Percentiles rank a stretch among this genome's conserved stretches.
Evolutionary conservation across 2,329 filamentous ascomycete genomes (phyloP).

Genomic region (Aulographum hederae): DNA sequence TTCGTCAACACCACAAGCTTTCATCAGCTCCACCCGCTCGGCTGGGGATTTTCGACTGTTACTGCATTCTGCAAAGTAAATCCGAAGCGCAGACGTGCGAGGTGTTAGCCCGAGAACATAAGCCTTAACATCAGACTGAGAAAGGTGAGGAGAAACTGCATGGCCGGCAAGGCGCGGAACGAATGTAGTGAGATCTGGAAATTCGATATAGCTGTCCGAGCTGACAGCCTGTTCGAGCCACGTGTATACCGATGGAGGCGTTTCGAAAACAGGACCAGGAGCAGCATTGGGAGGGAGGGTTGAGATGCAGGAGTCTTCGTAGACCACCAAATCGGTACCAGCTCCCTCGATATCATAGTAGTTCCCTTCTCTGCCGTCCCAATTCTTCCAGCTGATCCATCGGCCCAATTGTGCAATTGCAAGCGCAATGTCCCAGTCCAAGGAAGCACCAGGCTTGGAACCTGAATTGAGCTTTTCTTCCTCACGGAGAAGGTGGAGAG

Average conservation of each 20-base stretch:
- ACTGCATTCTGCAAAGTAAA: slow-evolving; percentile 38
- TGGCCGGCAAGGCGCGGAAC: neutral
- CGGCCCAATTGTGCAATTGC: slow-evolving; percentile 62
- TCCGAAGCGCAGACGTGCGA: slow-evolving; percentile 49
- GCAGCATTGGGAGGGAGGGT: no score
- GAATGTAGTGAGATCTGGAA: slow-evolving; percentile 18
- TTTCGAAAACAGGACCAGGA: slow-evolving; percentile 7
- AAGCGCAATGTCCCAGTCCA: slow-evolving; percentile 41
- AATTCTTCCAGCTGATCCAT: slow-evolving; percentile 62
- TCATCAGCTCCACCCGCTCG: slow-evolving; percentile 57
- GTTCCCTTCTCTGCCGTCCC: slow-evolving; percentile 32
- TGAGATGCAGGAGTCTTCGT: slow-evolving; percentile 29
- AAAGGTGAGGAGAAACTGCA: slow-evolving; percentile 11
- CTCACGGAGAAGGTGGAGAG: slow-evolving; percentile 72
- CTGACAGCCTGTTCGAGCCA: slow-evolving; percentile 22
- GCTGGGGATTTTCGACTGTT: slow-evolving; percentile 23
- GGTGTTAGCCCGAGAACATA: slow-evolving; percentile 16
- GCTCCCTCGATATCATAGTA: slow-evolving; percentile 45
- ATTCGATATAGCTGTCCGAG: slow-evolving; percentile 12
- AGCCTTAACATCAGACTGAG: slow-evolving; percentile 17
- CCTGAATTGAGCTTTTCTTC: slow-evolving; percentile 63
- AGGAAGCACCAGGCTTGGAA: slow-evolving; percentile 17
- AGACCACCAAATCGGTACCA: slow-evolving; percentile 33
- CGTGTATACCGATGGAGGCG: slow-evolving; percentile 40
- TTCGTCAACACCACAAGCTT: slow-evolving; percentile 46